Evolutionary conservation across 805 yeast genomes (phyloP).

Genomic region (Torulaspora maleeae): DNA sequence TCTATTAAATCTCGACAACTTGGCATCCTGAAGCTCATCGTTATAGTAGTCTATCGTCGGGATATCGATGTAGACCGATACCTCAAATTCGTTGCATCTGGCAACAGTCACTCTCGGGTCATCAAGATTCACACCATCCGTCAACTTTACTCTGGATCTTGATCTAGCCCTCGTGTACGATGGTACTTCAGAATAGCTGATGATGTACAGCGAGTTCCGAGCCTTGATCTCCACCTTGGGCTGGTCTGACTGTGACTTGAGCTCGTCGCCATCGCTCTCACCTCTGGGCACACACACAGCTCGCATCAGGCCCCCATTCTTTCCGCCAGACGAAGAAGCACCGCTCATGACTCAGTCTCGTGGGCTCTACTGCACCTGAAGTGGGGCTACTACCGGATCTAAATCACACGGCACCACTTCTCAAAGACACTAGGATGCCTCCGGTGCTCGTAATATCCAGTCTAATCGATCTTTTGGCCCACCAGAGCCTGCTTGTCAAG

Average conservation of each 20-base stretch:
- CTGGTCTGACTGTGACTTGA: background rate
- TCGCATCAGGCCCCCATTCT: slow-evolving; percentile 1
- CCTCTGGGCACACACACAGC: slow-evolving; percentile 5
- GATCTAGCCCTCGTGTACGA: slow-evolving; percentile 3
- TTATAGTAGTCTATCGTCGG: slow-evolving; percentile 36
- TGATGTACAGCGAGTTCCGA: slow-evolving; percentile 29
- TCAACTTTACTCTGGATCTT: background rate
- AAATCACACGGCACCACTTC: background rate
- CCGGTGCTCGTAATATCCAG: background rate
- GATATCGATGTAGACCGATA: slow-evolving; percentile 31
- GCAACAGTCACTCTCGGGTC: slow-evolving; percentile 4
- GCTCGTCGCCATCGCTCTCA: background rate
- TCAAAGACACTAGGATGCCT: background rate
- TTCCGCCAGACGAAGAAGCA: background rate
- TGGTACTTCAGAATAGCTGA: slow-evolving; percentile 30
- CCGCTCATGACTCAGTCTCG: slow-evolving; percentile 1
- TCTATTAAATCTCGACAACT: slow-evolving; percentile 28
- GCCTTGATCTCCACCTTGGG: slow-evolving; percentile 31
- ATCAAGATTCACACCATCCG: background rate
- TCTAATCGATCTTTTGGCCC: background rate
- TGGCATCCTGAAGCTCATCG: slow-evolving; percentile 29
- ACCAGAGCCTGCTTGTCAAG: background rate
- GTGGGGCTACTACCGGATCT: background rate
- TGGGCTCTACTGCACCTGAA: background rate
- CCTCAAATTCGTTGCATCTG: slow-evolving; percentile 17